Percentiles rank a stretch among this genome's conserved stretches.
Conservation (phyloP, 1,284 basidiomycete genomes). For the Volvariella volvacea region DNA sequence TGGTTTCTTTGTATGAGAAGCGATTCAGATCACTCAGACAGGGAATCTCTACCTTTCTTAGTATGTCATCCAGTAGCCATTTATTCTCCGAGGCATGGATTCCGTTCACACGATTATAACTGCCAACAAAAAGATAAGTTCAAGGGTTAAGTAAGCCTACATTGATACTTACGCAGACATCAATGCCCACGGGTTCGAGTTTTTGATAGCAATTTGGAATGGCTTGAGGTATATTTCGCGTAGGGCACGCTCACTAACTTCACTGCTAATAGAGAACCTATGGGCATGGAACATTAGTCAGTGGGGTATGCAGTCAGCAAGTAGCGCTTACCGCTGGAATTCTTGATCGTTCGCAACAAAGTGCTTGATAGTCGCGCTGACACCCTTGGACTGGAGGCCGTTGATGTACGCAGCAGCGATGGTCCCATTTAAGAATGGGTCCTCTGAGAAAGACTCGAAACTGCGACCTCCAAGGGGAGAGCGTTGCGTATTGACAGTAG, state of each 20-base stretch:
- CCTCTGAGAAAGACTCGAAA: constrained; percentile 50
- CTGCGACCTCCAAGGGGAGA: constrained; percentile 41
- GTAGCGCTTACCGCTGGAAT: constrained; percentile 25
- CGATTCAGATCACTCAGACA: neutral
- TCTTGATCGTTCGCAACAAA: constrained; percentile 48
- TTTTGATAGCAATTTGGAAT: constrained; percentile 37
- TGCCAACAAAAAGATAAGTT: constrained; percentile 10
- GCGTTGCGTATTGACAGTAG: constrained; percentile 50
- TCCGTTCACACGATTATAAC: constrained; percentile 52
- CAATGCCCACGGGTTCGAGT: constrained; percentile 36
- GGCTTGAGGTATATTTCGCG: constrained; percentile 52
- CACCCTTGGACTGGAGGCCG: constrained; percentile 44
- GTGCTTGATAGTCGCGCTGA: constrained; percentile 41
- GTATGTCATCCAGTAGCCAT: constrained; percentile 35
- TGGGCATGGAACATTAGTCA: constrained; percentile 5
- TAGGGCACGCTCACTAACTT: constrained; percentile 46
- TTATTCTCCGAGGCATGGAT: constrained; percentile 38
- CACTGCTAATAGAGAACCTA: constrained; percentile 43
- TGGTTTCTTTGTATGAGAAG: neutral
- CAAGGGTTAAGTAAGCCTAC: constrained; percentile 9
- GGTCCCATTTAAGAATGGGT: constrained; percentile 28
- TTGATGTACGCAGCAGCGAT: constrained; percentile 49
- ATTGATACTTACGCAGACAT: constrained; percentile 41
- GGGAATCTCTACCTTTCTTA: constrained; percentile 31
- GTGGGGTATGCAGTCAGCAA: neutral